These are phyloP conservation scores for Sanguinoderma infundibulare DNA, from an alignment of 1,284 basidiomycete genomes.

Conservation along the genomic window DNA sequence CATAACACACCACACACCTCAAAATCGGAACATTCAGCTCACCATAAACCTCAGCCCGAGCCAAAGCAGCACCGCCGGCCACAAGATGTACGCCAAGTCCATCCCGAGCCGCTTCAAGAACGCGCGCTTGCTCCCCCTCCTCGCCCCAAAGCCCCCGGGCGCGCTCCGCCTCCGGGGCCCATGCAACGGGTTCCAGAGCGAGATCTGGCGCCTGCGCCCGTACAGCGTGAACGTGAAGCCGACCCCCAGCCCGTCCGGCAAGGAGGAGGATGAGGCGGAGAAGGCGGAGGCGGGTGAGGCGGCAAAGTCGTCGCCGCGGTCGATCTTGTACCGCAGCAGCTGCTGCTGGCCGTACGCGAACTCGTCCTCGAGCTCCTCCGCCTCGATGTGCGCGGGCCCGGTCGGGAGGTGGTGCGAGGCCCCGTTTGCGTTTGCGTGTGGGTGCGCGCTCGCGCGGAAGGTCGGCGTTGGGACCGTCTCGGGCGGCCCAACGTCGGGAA, in stretches of 20 bases:
- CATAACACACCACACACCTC: no score
- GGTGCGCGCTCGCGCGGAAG: constrained; percentile 21
- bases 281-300: no score
- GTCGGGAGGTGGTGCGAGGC: constrained; percentile 7
- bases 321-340: constrained; percentile 17
- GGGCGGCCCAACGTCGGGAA: background rate
- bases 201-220: constrained; percentile 15
- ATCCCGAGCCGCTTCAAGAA: constrained; percentile 9
- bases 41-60: constrained; percentile 19
- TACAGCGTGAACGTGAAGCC: constrained; percentile 18
- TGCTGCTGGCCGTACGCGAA: constrained; percentile 19
- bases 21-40: no score
- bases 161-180: background rate
- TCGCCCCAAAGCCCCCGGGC: background rate
- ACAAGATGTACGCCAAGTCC: constrained; percentile 19
- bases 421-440: constrained; percentile 4
- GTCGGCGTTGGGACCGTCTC: constrained; percentile 21
- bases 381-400: constrained; percentile 11
- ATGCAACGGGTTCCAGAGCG: constrained; percentile 9
- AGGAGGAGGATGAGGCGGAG: no score
- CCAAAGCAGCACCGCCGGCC: constrained; percentile 28
- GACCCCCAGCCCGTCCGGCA: constrained; percentile 9
- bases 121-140: constrained; percentile 9
- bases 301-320: constrained; percentile 1
- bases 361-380: constrained; percentile 18